A percentile compares a stretch with the other conserved stretches of the same genome.
These are phyloP conservation scores for Penicillium verrucosum DNA, from an alignment of 2,329 filamentous ascomycete genomes.

Conservation along the genomic window DNA sequence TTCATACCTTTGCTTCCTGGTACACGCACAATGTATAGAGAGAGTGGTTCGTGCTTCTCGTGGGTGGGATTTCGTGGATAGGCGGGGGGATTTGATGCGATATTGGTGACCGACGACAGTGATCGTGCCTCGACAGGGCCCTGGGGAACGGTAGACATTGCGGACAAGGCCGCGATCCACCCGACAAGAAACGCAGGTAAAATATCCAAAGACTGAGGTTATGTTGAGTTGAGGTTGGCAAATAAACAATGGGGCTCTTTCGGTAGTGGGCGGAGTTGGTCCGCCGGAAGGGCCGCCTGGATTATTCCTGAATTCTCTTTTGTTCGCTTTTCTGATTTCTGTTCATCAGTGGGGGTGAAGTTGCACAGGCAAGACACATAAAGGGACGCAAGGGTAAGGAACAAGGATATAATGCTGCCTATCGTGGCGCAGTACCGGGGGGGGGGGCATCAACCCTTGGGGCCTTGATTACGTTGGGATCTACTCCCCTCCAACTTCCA, in stretches of 20 bases:
- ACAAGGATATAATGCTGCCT: conserved; percentile 17
- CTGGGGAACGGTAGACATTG: conserved; percentile 25
- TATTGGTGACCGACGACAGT: conserved; percentile 70
- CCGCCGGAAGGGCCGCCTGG: neutral
- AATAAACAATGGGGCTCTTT: conserved; percentile 21
- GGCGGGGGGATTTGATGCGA: conserved; percentile 81
- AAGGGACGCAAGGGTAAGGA: conserved; percentile 15
- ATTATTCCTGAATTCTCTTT: neutral
- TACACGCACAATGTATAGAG: conserved; percentile 88
- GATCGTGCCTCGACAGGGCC: conserved; percentile 73
- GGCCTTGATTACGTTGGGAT: conserved; percentile 12
- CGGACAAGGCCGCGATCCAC: conserved; percentile 28
- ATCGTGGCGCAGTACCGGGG: conserved; percentile 23
- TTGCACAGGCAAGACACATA: conserved; percentile 1
- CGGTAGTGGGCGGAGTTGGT: conserved; percentile 15
- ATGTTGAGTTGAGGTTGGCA: neutral
- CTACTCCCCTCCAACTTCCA: conserved; percentile 2
- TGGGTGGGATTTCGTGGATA: conserved; percentile 77
- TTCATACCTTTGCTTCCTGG: conserved; percentile 77
- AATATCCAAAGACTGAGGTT: neutral
- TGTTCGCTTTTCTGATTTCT: neutral
- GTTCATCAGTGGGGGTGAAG: neutral
- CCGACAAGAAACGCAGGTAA: neutral
- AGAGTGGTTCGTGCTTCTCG: conserved; percentile 65
- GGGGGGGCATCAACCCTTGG: conserved; percentile 1